These are phyloP conservation scores for Westerdykella sp. DNA, from an alignment of 2,329 filamentous ascomycete genomes.

Conservation along the genomic window DNA sequence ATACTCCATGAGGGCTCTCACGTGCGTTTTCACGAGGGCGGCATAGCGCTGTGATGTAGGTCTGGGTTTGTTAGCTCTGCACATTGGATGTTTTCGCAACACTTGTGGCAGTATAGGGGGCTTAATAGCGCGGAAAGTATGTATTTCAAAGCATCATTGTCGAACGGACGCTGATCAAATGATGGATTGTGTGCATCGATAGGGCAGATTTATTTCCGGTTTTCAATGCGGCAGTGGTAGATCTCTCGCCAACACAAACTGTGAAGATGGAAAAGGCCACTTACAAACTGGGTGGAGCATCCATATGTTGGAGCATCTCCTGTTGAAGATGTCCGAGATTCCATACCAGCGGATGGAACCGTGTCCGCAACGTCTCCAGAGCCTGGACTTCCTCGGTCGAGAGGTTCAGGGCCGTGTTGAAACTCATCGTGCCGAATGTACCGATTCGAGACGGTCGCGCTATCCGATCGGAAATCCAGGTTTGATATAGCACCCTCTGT, in stretches of 20 bases:
- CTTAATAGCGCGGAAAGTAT: too few relatives aligned
- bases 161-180: too few relatives aligned
- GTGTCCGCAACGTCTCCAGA: conserved; percentile 19
- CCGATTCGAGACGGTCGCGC: too few relatives aligned
- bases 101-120: too few relatives aligned
- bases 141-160: too few relatives aligned
- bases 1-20: conserved; percentile 12
- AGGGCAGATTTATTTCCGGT: too few relatives aligned
- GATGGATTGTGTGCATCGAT: too few relatives aligned
- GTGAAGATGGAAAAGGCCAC: conserved; percentile 23
- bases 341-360: conserved; percentile 21
- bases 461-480: too few relatives aligned
- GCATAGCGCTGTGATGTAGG: conserved; percentile 18
- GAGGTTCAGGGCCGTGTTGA: not conserved
- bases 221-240: too few relatives aligned
- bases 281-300: conserved; percentile 16
- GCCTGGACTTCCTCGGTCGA: conserved; percentile 14
- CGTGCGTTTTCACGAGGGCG: conserved; percentile 11
- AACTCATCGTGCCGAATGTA: too few relatives aligned
- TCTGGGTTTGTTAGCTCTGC: conserved; percentile 6
- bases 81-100: conserved; percentile 23
- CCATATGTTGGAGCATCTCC: conserved; percentile 16
- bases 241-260: too few relatives aligned
- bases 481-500: too few relatives aligned
- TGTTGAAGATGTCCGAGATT: conserved; percentile 17